Conservation (phyloP, 1,284 basidiomycete genomes). For the Coriolopsis trogii region DNA sequence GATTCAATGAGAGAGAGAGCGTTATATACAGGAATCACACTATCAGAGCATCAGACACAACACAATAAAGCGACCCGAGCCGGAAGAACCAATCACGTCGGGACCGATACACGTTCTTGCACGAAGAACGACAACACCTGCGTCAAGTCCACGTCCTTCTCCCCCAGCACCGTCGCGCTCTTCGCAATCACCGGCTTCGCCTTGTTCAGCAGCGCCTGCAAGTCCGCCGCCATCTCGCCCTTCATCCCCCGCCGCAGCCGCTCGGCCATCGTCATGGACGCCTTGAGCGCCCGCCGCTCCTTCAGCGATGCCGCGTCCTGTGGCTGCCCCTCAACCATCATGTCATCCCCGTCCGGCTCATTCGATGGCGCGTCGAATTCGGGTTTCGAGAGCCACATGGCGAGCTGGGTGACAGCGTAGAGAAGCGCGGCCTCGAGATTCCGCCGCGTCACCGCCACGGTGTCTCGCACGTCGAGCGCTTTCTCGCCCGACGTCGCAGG, state of each 20-base stretch:
- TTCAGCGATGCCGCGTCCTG: constrained; percentile 34
- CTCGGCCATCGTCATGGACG: constrained; percentile 61
- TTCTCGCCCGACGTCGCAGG: constrained; percentile 40
- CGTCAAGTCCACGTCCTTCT: constrained; percentile 53
- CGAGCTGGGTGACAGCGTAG: constrained; percentile 80
- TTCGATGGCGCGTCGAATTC: constrained; percentile 52
- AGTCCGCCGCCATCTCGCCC: constrained; percentile 76
- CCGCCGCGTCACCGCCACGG: constrained; percentile 54
- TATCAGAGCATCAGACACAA: not conserved
- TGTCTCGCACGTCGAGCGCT: constrained; percentile 59
- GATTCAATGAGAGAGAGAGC: not conserved
- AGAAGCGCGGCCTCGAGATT: constrained; percentile 73
- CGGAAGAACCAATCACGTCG: no score
- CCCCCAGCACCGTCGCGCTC: constrained; percentile 48
- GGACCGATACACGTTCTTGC: constrained; percentile 53
- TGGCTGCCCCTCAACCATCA: constrained; percentile 29
- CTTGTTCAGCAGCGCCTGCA: constrained; percentile 66
- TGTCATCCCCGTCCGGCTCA: constrained; percentile 47
- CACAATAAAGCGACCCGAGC: constrained; percentile 1
- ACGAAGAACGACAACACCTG: constrained; percentile 64
- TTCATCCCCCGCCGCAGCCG: constrained; percentile 72
- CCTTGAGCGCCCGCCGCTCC: constrained; percentile 46
- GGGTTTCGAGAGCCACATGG: constrained; percentile 72
- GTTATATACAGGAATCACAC: constrained; percentile 7
- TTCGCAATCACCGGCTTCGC: constrained; percentile 63